phyloP scores from a whole-genome alignment of 371 early-diverging fungal genomes.

The Mortierella sp. region DNA sequence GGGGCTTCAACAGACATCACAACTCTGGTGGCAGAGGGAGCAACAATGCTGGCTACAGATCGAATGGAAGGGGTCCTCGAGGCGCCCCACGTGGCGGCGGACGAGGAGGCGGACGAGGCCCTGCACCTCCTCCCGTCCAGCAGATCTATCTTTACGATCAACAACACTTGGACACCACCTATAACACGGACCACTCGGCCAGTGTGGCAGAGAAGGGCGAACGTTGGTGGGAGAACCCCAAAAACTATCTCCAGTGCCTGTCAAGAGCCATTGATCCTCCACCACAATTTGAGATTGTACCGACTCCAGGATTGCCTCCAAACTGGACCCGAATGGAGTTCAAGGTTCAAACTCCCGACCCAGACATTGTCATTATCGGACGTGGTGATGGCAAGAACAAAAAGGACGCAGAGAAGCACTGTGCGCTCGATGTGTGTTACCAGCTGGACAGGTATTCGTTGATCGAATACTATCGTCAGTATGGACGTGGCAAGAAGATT shows the following conservation, averaged over 20 bases:
- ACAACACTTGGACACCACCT: conserved; percentile 39
- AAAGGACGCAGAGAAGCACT: conserved; percentile 55
- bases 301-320: conserved; percentile 33
- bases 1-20: too few species aligned
- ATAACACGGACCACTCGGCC: conserved; percentile 38
- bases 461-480: conserved; percentile 51
- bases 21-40: too few species aligned
- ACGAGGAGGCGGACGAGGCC: conserved; percentile 10
- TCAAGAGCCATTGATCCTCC: conserved; percentile 46
- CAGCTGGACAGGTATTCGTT: conserved; percentile 44
- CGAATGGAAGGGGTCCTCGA: conserved; percentile 8
- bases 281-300: conserved; percentile 41
- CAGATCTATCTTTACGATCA: conserved; percentile 52
- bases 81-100: conserved; percentile 5
- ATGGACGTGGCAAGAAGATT: conserved; percentile 42
- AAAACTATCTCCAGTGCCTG: conserved; percentile 48
- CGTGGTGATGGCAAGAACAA: conserved; percentile 54
- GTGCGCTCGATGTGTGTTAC: conserved; percentile 52
- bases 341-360: conserved; percentile 48
- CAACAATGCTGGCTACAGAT: conserved; percentile 15
- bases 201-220: conserved; percentile 51
- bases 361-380: conserved; percentile 31
- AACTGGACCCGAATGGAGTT: conserved; percentile 48
- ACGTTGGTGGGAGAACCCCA: conserved; percentile 54
- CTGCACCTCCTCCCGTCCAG: conserved; percentile 24